These are phyloP conservation scores for Venturiaceae sp. DNA, from an alignment of 2,329 filamentous ascomycete genomes.

Conservation along the genomic window DNA sequence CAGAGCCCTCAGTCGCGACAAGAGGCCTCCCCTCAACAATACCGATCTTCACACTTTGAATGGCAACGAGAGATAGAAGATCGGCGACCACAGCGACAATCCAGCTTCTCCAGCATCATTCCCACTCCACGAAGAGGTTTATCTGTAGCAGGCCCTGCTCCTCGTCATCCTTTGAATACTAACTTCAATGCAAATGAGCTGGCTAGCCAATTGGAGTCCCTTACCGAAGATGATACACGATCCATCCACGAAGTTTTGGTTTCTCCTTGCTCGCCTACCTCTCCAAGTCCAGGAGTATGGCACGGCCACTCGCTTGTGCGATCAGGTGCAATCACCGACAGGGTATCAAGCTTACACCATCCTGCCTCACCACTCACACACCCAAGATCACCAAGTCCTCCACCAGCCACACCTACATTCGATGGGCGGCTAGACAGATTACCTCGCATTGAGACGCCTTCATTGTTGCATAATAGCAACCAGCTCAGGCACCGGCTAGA, in stretches of 20 bases:
- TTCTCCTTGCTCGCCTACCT: conserved; percentile 3
- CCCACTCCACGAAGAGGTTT: neutral
- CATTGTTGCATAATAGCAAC: neutral
- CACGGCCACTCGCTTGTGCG: neutral
- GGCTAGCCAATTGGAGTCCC: neutral
- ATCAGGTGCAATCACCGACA: neutral
- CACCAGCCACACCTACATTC: neutral
- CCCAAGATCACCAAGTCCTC: neutral
- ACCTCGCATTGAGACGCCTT: neutral
- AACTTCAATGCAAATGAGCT: neutral
- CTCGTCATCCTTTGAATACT: neutral
- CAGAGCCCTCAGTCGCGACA: neutral
- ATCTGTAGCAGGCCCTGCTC: neutral
- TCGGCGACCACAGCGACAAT: neutral
- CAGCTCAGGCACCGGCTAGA: neutral
- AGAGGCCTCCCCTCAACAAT: neutral
- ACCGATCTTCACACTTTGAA: neutral
- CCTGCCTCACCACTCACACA: neutral
- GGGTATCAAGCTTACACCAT: neutral
- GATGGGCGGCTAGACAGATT: neutral
- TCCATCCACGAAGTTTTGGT: neutral
- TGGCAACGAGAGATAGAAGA: neutral
- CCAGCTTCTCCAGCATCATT: neutral
- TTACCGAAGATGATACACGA: neutral
- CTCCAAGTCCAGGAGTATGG: neutral